Evolutionary conservation across 2,329 filamentous ascomycete genomes (phyloP).

Genomic region (Stenocarpella maydis): DNA sequence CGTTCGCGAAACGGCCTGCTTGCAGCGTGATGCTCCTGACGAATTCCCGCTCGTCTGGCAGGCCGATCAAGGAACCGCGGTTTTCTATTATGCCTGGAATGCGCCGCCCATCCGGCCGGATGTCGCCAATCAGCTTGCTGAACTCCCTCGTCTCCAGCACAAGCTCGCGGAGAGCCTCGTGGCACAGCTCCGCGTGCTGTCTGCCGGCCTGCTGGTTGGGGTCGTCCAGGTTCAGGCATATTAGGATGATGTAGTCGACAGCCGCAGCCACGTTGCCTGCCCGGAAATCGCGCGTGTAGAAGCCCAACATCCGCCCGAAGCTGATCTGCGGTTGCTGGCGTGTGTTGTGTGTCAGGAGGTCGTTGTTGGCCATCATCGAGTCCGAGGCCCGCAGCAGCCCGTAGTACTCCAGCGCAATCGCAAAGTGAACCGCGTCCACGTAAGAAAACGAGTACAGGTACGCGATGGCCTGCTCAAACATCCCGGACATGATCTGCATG

Average conservation of each 20-base stretch:
- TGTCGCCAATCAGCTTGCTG: slow-evolving; percentile 90
- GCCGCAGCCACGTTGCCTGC: slow-evolving; percentile 88
- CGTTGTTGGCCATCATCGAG: slow-evolving; percentile 76
- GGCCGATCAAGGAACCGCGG: slow-evolving; percentile 80
- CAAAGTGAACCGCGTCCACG: slow-evolving; percentile 93
- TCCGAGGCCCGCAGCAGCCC: slow-evolving; percentile 88
- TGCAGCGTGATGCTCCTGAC: slow-evolving; percentile 92
- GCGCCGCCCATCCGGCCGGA: slow-evolving; percentile 83
- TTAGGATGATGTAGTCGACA: slow-evolving; percentile 90
- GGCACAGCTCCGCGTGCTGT: slow-evolving; percentile 82
- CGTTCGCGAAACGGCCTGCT: slow-evolving; percentile 90
- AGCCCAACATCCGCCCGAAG: slow-evolving; percentile 91
- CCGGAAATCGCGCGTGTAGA: slow-evolving; percentile 96
- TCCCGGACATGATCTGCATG: slow-evolving; percentile 85
- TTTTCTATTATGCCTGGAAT: slow-evolving; percentile 89
- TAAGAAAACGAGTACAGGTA: slow-evolving; percentile 94
- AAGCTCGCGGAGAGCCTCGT: slow-evolving; percentile 91
- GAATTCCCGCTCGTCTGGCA: slow-evolving; percentile 83
- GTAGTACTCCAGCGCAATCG: slow-evolving; percentile 87
- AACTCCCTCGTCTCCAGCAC: slow-evolving; percentile 98
- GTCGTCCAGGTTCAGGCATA: slow-evolving; percentile 86
- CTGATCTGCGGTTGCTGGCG: slow-evolving; percentile 83
- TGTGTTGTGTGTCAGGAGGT: slow-evolving; percentile 72
- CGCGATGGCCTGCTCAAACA: slow-evolving; percentile 92
- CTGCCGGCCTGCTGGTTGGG: slow-evolving; percentile 66